phyloP scores from a whole-genome alignment of 345 rosid species.

The Salix suchowensis region DNA sequence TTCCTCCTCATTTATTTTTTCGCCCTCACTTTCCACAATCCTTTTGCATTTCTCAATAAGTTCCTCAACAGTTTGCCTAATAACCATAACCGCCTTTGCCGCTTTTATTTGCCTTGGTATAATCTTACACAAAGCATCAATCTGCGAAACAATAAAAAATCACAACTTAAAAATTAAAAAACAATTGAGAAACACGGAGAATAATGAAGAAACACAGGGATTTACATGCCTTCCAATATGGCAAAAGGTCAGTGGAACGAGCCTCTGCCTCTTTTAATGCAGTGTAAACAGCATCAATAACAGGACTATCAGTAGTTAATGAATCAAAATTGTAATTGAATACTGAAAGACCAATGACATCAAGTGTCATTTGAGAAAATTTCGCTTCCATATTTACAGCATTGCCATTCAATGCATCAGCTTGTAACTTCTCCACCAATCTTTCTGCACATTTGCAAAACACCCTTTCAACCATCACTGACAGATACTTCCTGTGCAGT shows the following conservation, averaged over 20 bases:
- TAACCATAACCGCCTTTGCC: slow-evolving; percentile 69
- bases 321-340: slow-evolving; percentile 91
- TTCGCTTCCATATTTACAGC: slow-evolving; percentile 92
- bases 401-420: slow-evolving; percentile 57
- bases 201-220: not conserved
- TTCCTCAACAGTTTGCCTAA: slow-evolving; percentile 75
- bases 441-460: slow-evolving; percentile 87
- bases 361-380: slow-evolving; percentile 88
- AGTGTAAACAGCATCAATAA: slow-evolving; percentile 87
- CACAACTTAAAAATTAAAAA: slow-evolving; percentile 10
- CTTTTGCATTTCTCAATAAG: slow-evolving; percentile 76
- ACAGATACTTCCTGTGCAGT: slow-evolving; percentile 83
- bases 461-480: slow-evolving; percentile 83
- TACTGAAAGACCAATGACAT: slow-evolving; percentile 76
- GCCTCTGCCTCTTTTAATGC: slow-evolving; percentile 92
- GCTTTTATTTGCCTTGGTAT: slow-evolving; percentile 92
- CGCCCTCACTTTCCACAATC: slow-evolving; percentile 88
- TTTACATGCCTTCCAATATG: slow-evolving; percentile 82
- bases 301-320: slow-evolving; percentile 68
- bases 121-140: slow-evolving; percentile 68
- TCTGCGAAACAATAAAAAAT: slow-evolving; percentile 26
- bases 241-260: slow-evolving; percentile 85
- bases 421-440: slow-evolving; percentile 78
- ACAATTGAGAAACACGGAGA: not conserved
- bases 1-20: slow-evolving; percentile 76